Base-by-base conservation (phyloP, 192 early-diverging fungal genomes). In the Rhizophagus prolifer region DNA sequence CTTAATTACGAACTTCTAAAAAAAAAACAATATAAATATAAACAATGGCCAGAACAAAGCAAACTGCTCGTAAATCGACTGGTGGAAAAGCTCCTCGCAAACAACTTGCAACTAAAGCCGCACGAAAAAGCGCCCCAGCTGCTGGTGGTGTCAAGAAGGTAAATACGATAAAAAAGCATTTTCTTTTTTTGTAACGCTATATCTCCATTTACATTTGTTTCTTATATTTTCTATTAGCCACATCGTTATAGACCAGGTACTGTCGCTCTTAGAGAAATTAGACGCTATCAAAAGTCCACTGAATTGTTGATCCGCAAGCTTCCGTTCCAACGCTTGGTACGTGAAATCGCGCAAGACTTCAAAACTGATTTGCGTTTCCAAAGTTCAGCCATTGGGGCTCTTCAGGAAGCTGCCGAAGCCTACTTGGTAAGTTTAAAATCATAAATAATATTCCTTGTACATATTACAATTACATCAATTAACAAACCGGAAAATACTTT, bases 311-410 rank as follows among this genome's bases (percentile, higher is more conserved):
- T 96, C 84, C 92, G 95, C 86, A 94, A 96, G 88, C 86, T 93
- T 66, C 96, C 93, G 67, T 96, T 96, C 93, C 94, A 95, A 89
- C 92, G 95, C 81, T 91, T 99, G 61, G 96, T 99, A 30, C 93
- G 96, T 85, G 97, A 99, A 88, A 99, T 99, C 79, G 96, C 96
- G 71, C 97, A 99, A 88, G 96, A 99, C 86, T 98, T 97, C 88
- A 98, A 99, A 91, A 98, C 98, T 50, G 97, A 98, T 82, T 88
- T 99, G 62, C 95, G 97, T 79, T 98, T 98, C 94, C 97, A 98
- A 91, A 95, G 94, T 75, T 97, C 96, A 65, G 98, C 98, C 81
- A 98, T 99, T 78, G 97, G 95, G 78, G 98, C 98, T 5, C 91
- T 99, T 23, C 98, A 99, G 87, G 98, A 99, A 90, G 97, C 97